Evolutionary conservation across 352 stramenopile genomes (phyloP).

Genomic region (Elongisporangium anandrum): DNA sequence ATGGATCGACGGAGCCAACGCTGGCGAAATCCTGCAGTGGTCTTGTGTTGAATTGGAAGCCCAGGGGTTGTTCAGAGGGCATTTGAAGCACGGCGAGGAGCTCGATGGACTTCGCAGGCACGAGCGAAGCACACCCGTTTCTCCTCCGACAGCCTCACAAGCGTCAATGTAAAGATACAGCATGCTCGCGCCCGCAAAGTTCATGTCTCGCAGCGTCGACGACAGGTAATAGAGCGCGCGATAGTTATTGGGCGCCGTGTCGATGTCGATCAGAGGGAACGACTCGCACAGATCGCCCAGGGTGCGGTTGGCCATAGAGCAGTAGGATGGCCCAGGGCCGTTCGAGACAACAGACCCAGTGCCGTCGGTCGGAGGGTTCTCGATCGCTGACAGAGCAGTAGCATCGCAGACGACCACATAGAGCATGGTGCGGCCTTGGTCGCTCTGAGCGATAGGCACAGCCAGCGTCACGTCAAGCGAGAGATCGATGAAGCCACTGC

Average conservation of each 20-base stretch:
- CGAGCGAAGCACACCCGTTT: conserved; percentile 39
- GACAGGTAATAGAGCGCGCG: conserved; percentile 23
- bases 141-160: conserved; percentile 44
- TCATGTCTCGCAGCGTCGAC: conserved; percentile 1
- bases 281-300: conserved; percentile 45
- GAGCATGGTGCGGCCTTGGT: conserved; percentile 36
- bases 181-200: conserved; percentile 11
- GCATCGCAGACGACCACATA: conserved; percentile 42
- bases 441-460: conserved; percentile 14
- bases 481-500: conserved; percentile 37
- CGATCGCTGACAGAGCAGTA: conserved; percentile 12
- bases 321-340: conserved; percentile 19
- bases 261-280: conserved; percentile 27
- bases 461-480: conserved; percentile 32
- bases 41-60: conserved; percentile 7
- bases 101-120: conserved; percentile 22
- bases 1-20: conserved; percentile 22
- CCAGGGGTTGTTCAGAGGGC: conserved; percentile 27
- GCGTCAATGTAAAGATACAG: conserved; percentile 48
- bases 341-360: conserved; percentile 7
- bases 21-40: conserved; percentile 17
- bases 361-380: conserved; percentile 8
- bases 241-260: conserved; percentile 16
- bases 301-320: conserved; percentile 46
- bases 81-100: conserved; percentile 39